These are phyloP conservation scores for Tylopilus vinaceipallidus DNA, from an alignment of 768 basidiomycete species.

Conservation along the genomic window DNA sequence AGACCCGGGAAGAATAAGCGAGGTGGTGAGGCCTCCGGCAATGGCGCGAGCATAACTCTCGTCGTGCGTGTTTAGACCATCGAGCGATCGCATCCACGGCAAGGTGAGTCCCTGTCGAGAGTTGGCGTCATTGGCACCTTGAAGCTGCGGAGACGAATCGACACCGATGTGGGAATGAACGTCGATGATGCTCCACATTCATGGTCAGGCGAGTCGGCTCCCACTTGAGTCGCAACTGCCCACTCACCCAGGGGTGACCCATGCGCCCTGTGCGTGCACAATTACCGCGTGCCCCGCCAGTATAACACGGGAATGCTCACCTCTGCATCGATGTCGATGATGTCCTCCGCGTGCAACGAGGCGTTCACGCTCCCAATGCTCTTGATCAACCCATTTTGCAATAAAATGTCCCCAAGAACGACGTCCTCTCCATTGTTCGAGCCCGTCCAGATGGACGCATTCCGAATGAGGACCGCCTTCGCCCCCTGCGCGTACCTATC, in stretches of 20 bases:
- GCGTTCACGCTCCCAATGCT: constrained; percentile 40
- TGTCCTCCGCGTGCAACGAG: background rate
- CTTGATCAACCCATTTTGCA: constrained; percentile 64
- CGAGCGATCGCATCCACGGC: constrained; percentile 68
- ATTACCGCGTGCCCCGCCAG: background rate
- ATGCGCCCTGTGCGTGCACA: constrained; percentile 45
- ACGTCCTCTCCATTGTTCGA: constrained; percentile 52
- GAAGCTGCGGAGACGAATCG: constrained; percentile 34
- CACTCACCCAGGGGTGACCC: constrained; percentile 56
- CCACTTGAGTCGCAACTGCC: background rate
- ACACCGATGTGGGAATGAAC: constrained; percentile 60
- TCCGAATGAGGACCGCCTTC: constrained; percentile 51
- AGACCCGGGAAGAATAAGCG: constrained; percentile 72
- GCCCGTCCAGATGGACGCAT: constrained; percentile 82
- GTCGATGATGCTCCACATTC: constrained; percentile 43
- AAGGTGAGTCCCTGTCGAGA: constrained; percentile 42
- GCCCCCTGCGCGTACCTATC: constrained; percentile 60
- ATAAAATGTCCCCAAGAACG: constrained; percentile 55
- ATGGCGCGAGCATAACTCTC: constrained; percentile 53
- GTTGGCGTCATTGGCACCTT: constrained; percentile 52
- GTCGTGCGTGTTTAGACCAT: constrained; percentile 77
- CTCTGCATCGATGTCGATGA: constrained; percentile 45
- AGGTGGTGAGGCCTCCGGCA: constrained; percentile 72
- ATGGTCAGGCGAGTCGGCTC: background rate
- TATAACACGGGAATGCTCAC: no score